A percentile compares a stretch with the other conserved stretches of the same genome.
phyloP scores from a whole-genome alignment of 2,329 filamentous ascomycete species.

The Aspergillus brasiliensis region DNA sequence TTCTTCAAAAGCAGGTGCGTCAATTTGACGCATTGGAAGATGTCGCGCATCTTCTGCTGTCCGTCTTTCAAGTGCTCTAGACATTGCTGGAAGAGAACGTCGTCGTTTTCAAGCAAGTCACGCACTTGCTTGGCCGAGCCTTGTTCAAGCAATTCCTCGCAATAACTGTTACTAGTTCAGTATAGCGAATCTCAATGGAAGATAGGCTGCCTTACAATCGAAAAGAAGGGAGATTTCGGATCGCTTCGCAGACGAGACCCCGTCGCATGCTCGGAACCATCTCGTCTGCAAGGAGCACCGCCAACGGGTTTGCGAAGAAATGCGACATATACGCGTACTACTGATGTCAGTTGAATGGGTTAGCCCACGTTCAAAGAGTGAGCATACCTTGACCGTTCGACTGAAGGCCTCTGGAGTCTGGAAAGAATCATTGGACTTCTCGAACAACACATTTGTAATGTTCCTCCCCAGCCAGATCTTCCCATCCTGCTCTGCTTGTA shows the following conservation, averaged over 20 bases:
- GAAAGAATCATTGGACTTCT: constrained; percentile 62
- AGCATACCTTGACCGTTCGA: constrained; percentile 52
- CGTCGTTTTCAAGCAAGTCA: constrained; percentile 53
- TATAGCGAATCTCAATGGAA: neutral
- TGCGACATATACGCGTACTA: constrained; percentile 66
- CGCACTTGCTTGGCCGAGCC: constrained; percentile 40
- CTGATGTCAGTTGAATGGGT: constrained; percentile 22
- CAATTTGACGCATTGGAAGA: constrained; percentile 37
- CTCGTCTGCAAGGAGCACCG: constrained; percentile 49
- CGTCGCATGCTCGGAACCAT: constrained; percentile 29
- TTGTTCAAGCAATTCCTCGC: constrained; percentile 46
- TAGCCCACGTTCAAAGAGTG: neutral
- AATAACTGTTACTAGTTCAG: constrained; percentile 36
- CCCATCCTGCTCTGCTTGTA: constrained; percentile 39
- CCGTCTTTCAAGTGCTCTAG: constrained; percentile 42
- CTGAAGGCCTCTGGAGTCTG: constrained; percentile 59
- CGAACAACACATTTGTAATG: constrained; percentile 54
- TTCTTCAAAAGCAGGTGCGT: constrained; percentile 31
- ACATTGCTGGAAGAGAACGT: constrained; percentile 48
- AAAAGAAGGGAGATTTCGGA: constrained; percentile 61
- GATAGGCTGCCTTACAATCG: constrained; percentile 38
- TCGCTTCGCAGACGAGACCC: constrained; percentile 54
- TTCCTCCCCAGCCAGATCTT: constrained; percentile 56
- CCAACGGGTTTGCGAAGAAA: constrained; percentile 63
- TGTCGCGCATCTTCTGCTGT: constrained; percentile 41